Conservation (phyloP, 2,329 filamentous ascomycete species). For the Fusarium tupiense region DNA sequence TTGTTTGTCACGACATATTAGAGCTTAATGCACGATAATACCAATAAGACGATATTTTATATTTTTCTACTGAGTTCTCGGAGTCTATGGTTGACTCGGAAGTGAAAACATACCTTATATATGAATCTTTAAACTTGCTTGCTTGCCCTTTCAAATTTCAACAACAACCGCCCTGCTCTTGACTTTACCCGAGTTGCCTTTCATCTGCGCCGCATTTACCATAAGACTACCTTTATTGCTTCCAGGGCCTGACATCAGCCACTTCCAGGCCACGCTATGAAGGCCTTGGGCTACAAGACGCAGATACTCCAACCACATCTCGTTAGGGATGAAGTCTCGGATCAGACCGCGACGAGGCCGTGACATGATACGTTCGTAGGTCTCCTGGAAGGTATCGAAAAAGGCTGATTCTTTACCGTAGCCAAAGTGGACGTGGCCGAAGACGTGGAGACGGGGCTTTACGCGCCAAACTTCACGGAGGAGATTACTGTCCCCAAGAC, state of each 20-base stretch:
- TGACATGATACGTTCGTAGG: slow-evolving; percentile 73
- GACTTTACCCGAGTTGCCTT: slow-evolving; percentile 61
- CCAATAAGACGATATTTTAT: not conserved
- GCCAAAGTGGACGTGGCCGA: slow-evolving; percentile 85
- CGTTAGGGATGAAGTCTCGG: slow-evolving; percentile 58
- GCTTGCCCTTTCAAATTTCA: slow-evolving; percentile 41
- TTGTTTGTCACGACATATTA: slow-evolving; percentile 22
- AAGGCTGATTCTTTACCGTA: slow-evolving; percentile 75
- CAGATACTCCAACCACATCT: slow-evolving; percentile 58
- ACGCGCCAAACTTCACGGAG: slow-evolving; percentile 79
- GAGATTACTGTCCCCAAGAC: slow-evolving; percentile 76
- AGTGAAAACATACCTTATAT: not conserved
- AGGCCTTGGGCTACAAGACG: slow-evolving; percentile 57
- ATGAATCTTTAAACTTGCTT: not conserved
- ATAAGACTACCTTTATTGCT: slow-evolving; percentile 61
- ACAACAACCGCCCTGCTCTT: slow-evolving; percentile 53
- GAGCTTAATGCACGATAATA: slow-evolving; percentile 17
- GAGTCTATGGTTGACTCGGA: not conserved
- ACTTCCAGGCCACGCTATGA: slow-evolving; percentile 63
- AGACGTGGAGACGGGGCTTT: slow-evolving; percentile 79
- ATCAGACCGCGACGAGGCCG: slow-evolving; percentile 54
- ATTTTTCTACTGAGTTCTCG: not conserved
- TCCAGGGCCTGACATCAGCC: slow-evolving; percentile 64
- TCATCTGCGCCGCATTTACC: slow-evolving; percentile 67
- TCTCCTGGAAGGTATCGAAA: slow-evolving; percentile 78